phyloP scores from a whole-genome alignment of 257 asterid genomes.

The Anisodus tanguticus region DNA sequence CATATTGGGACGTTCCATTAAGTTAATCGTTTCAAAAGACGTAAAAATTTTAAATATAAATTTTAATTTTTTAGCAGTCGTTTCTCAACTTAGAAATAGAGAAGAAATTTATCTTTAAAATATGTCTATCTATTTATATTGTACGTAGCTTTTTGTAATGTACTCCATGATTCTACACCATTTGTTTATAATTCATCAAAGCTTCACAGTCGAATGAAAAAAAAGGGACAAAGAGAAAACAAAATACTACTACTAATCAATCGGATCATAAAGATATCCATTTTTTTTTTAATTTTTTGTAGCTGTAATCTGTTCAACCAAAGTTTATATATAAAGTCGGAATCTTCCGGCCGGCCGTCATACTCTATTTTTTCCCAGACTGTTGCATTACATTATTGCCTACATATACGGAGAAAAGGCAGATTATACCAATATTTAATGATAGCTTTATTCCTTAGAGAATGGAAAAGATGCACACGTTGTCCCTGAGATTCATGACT shows the following conservation, averaged over 20 bases:
- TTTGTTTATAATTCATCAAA: too few species aligned
- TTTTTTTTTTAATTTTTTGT: not conserved
- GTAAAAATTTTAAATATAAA: too few species aligned
- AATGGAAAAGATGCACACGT: constrained; percentile 30
- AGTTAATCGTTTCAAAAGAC: too few species aligned
- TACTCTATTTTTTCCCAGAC: not conserved
- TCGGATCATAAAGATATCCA: not conserved
- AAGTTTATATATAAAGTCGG: not conserved
- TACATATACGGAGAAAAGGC: constrained; percentile 27
- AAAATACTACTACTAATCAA: not conserved
- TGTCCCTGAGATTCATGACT: not conserved
- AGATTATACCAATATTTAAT: not conserved
- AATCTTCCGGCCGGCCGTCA: not conserved
- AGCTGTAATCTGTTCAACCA: not conserved
- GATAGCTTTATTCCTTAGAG: constrained; percentile 20
- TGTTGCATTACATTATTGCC: constrained; percentile 28
- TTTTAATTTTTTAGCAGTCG: too few species aligned
- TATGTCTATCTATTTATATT: too few species aligned
- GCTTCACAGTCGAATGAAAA: too few species aligned
- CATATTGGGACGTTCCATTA: too few species aligned
- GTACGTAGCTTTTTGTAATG: not conserved
- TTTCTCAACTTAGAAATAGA: too few species aligned
- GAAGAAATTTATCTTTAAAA: too few species aligned
- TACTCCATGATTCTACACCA: too few species aligned
- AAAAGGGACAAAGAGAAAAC: too few species aligned